phyloP scores from a whole-genome alignment of 352 stramenopile genomes.

The Pythium aphanidermatum region DNA sequence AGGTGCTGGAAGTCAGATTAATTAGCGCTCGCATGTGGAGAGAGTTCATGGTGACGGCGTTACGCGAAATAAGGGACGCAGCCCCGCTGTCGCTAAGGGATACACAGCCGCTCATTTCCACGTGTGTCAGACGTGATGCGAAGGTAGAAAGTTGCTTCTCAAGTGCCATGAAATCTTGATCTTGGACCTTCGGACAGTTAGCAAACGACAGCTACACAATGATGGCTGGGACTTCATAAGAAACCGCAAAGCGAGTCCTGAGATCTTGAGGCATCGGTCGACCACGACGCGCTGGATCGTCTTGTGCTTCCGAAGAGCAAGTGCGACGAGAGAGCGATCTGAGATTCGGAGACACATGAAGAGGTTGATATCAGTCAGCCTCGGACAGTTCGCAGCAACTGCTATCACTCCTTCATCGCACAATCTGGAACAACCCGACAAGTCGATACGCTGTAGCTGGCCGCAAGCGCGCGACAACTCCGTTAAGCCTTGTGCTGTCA shows the following conservation, averaged over 20 bases:
- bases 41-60: slow-evolving; percentile 37
- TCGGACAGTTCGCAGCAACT: slow-evolving; percentile 40
- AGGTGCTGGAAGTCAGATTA: slow-evolving; percentile 42
- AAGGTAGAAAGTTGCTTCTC: background rate
- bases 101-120: slow-evolving; percentile 54
- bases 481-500: slow-evolving; percentile 44
- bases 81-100: slow-evolving; percentile 41
- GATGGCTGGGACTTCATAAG: slow-evolving; percentile 49
- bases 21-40: slow-evolving; percentile 63
- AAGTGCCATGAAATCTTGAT: slow-evolving; percentile 27
- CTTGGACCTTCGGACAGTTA: slow-evolving; percentile 55
- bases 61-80: slow-evolving; percentile 37
- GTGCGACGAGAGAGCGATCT: slow-evolving; percentile 46
- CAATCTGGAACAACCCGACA: slow-evolving; percentile 72
- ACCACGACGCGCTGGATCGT: slow-evolving; percentile 34
- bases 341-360: slow-evolving; percentile 78
- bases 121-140: background rate
- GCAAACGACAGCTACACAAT: slow-evolving; percentile 48
- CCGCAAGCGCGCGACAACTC: slow-evolving; percentile 32
- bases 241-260: slow-evolving; percentile 43
- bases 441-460: slow-evolving; percentile 43
- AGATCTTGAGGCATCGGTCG: slow-evolving; percentile 69
- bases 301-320: slow-evolving; percentile 34
- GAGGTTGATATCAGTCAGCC: slow-evolving; percentile 59
- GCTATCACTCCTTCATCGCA: slow-evolving; percentile 72